phyloP scores from a whole-genome alignment of 2,329 filamentous ascomycete genomes.

The Ophiostoma montium region DNA sequence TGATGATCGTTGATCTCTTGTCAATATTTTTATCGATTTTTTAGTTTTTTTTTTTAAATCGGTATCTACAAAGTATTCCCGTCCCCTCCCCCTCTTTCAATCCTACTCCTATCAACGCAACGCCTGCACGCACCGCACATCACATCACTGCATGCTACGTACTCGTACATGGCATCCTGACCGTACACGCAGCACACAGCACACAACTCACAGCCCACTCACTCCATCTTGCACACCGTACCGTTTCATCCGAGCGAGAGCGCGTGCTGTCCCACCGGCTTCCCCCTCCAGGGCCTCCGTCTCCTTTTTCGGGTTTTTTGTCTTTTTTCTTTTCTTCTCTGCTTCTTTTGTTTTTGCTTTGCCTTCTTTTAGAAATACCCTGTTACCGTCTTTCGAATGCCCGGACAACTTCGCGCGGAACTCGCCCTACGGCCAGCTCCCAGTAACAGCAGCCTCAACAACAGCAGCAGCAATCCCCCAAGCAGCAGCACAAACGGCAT shows the following conservation, averaged over 20 bases:
- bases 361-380: background rate
- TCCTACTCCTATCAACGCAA: background rate
- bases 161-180: background rate
- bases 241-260: background rate
- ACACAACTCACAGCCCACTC: background rate
- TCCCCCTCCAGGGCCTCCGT: background rate
- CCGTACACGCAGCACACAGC: background rate
- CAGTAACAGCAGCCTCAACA: background rate
- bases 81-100: background rate
- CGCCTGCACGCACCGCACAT: background rate
- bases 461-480: background rate
- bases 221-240: background rate
- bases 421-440: conserved; percentile 17
- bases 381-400: conserved; percentile 8
- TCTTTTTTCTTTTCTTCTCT: background rate
- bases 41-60: background rate
- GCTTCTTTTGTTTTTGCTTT: background rate
- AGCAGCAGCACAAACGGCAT: background rate
- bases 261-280: background rate
- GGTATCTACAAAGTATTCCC: background rate
- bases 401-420: conserved; percentile 13
- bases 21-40: background rate
- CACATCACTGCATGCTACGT: background rate
- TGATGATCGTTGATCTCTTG: background rate
- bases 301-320: background rate